Evolutionary conservation across 2,329 filamentous ascomycete genomes (phyloP), one percentile per base, ranked within the genome.

Genomic region (Niveomyces coronatus): DNA sequence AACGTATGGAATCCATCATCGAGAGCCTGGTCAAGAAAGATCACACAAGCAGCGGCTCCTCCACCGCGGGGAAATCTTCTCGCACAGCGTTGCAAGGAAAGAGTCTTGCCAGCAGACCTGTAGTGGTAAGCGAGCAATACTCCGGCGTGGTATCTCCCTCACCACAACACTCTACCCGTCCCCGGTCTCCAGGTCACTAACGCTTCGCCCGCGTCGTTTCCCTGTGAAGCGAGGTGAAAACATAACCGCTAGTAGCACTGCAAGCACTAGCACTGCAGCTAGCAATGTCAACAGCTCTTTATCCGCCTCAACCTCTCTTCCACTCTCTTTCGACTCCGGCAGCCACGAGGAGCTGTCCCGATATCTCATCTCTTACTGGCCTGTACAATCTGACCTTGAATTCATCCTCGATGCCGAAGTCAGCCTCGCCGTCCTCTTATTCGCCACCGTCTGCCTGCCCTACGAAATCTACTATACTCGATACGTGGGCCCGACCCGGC

Each of bases 11-110:
- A 5, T 23, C 34, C 34, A 30, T 29, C 18, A 19, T 30, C 10
- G 18, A 36, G n/a, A 27, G 15, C n/a, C 8, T 29, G 34, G 26
- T 30, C 4, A 30, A 16, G n/a, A n/a, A n/a, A n/a, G n/a, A n/a
- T n/a, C n/a, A n/a, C 26, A 36, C 9, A 23, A 23, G 2, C 11
- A 29, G n/a, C 86, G 94, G 13, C 85, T 85, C 0, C 85, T 94
- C 20, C 85, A 69, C 19, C 79, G 68, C 0, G 85, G 88, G n/a
- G 76, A 58, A 28, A 67, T 53, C 59, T 79, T 81, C 22, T 63
- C 51, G 2, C 49, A 60, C 54, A 76, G 87, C 1, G 67, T 67
- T 53, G 76, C 74, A 2, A 83, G 65, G 15, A 89, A 65, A 20
- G 79, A 65, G 54, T 79, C 57, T 4, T 86, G 69, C 1, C n/a